phyloP scores from a whole-genome alignment of 805 yeast genomes.

The Schwanniomyces pseudopolymorphus region DNA sequence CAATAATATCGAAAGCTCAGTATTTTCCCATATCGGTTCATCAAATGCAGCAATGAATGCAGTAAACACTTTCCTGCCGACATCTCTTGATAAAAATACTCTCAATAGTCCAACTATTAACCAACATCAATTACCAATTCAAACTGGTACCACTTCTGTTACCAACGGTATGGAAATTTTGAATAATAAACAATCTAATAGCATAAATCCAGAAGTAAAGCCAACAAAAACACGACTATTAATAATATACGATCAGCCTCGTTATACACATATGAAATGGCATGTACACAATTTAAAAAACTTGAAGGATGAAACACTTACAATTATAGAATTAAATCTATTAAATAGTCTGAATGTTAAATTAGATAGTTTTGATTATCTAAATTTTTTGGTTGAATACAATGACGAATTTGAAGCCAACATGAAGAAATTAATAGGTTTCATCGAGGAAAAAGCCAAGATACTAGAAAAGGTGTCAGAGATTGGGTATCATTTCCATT shows the following conservation, averaged over 20 bases:
- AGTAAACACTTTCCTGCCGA: not conserved
- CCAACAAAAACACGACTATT: slow-evolving; percentile 12
- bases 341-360: slow-evolving; percentile 5
- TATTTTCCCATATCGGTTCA: not conserved
- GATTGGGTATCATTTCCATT: slow-evolving; percentile 35
- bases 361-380: slow-evolving; percentile 13
- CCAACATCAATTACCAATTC: not conserved
- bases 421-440: slow-evolving; percentile 18
- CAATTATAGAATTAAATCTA: slow-evolving; percentile 19
- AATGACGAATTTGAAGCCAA: slow-evolving; percentile 26
- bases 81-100: not conserved
- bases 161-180: not conserved
- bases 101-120: not conserved
- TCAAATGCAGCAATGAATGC: not conserved
- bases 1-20: not conserved
- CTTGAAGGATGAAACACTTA: slow-evolving; percentile 14
- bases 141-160: not conserved
- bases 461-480: slow-evolving; percentile 17
- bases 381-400: slow-evolving; percentile 33
- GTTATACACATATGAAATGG: slow-evolving; percentile 23
- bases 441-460: slow-evolving; percentile 16
- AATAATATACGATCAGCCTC: slow-evolving; percentile 26
- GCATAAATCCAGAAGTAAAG: not conserved
- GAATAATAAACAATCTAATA: not conserved
- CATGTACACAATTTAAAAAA: slow-evolving; percentile 24